Base-by-base conservation (phyloP, 2,329 filamentous ascomycete genomes). In the Annulohypoxylon truncatum region DNA sequence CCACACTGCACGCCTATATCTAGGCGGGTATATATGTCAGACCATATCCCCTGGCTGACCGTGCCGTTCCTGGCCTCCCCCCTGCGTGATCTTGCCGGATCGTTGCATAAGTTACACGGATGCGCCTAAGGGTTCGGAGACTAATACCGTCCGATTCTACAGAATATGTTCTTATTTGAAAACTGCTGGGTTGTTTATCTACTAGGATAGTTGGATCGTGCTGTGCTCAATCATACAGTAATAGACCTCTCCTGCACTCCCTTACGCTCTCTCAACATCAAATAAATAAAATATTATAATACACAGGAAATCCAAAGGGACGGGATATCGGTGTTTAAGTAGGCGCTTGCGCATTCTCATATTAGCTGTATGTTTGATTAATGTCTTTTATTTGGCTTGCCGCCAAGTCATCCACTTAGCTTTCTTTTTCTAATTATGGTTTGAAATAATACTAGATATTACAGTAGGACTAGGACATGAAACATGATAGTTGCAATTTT, bases 51-150 rank as follows among this genome's bases (percentile, higher is more conserved):
- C 48, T 33, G 20, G 10, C 33, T 28, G 33, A 18, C 13, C 10
- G 24, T 20, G n/a, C 2, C 18, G 8, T 26, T 29, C 40, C 40
- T 40, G 48, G 57, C 48, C 22, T 55, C 47, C 15, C 46, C 46
- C 46, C 31, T 56, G 56, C 51, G 22, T 20, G 42, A 55, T 64
- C 54, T 12, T 52, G 26, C 28, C 38, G 42, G 51, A 42, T 52
- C 42, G 20, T 24, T 64, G 50, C 56, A 46, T 56, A 29, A 28
- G 56, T 51, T 52, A 47, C 56, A 56, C 55, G 9, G 18, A 31
- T 12, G 35, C 28, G 13, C 9, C 12, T 2, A 20, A 28, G 40
- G 50, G 22, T 31, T 38, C 28, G 48, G 58, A 24, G 50, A 29
- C 8, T 31, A 22, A 3, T 31, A 40, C 12, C 8, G 10, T 48